Base-by-base conservation (phyloP, 169 alveolate species). In the Cryptosporidium ryanae region DNA sequence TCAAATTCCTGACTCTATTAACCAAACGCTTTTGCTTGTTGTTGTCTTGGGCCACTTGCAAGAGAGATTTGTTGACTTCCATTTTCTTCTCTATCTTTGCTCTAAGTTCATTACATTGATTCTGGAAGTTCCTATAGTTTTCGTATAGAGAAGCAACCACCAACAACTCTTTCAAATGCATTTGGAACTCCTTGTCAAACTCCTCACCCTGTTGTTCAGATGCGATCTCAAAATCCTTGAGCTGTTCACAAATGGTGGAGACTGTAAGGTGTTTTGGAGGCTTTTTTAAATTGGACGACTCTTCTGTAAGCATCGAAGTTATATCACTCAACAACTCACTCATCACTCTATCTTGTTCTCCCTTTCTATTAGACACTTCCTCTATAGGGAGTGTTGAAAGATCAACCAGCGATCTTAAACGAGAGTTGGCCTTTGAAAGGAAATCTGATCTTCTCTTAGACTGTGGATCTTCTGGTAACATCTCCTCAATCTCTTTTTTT, bases 391-490 rank as follows among this genome's bases (percentile, higher is more conserved):
- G 48, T 57, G 63, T 55, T 38, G 70, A 54, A 31, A 76, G 71
- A 46, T 61, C 64, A 8, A 59, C 32, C 70, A 76, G 17, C 1
- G 64, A 64, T 23, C 71, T 64, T 43, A 76, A 44, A 2, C 13
- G 34, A 23, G 55, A 32, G 25, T 76, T 76, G 1, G 46, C 44
- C 12, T 61, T 61, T 21, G 87, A 76, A 7, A 76, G 29, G 25
- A 76, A 76, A 15, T 59, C 68, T 13, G 87, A 59, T 38, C 87
- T 55, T 12, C 43, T 13, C 32, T 55, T 61, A 12, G 63, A 55
- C 71, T 57, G 38, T 21, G 87, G 87, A 43, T 76, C 87, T 21
- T 25, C 27, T 7, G 87, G 87, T 1, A 76, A 21, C 87, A 76
- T 76, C 15, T 57, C 76, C 64, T 76, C 87, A n/a, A 55, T 76